Percentiles rank a stretch among this genome's conserved stretches.
phyloP scores from a whole-genome alignment of 495 filamentous ascomycete species.

The Neurospora tetraspora region DNA sequence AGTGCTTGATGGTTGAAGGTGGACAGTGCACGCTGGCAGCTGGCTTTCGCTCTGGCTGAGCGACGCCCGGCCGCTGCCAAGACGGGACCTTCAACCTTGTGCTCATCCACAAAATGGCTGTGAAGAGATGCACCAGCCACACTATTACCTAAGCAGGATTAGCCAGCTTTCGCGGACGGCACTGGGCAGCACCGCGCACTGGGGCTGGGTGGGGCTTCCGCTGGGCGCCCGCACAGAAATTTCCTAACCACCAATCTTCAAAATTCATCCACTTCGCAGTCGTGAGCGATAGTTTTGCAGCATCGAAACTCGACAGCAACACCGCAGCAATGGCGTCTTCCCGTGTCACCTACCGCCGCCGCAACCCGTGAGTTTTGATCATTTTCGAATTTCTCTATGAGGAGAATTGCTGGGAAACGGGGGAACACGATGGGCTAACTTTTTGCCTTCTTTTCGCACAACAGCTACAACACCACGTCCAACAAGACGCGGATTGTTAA shows the following conservation, averaged over 20 bases:
- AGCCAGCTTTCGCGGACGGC: slow-evolving; percentile 1
- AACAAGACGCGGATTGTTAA: slow-evolving; percentile 95
- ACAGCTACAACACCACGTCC: slow-evolving; percentile 88
- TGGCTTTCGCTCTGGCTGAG: neutral
- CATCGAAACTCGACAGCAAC: slow-evolving; percentile 43
- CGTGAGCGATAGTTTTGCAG: slow-evolving; percentile 31
- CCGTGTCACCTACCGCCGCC: slow-evolving; percentile 62
- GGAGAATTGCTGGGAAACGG: slow-evolving; percentile 2
- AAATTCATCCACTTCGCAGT: slow-evolving; percentile 38
- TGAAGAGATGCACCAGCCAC: slow-evolving; percentile 4
- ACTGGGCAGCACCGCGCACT: slow-evolving; percentile 1
- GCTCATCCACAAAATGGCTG: neutral
- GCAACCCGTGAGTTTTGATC: slow-evolving; percentile 68
- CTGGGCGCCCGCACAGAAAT: slow-evolving; percentile 32
- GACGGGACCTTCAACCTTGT: neutral
- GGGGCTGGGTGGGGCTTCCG: slow-evolving; percentile 17
- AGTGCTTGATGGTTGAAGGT: neutral
- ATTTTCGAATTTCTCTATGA: neutral
- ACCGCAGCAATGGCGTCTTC: slow-evolving; percentile 51
- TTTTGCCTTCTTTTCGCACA: slow-evolving; percentile 1
- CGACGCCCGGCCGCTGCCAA: neutral
- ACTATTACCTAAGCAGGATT: slow-evolving; percentile 6
- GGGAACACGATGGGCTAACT: slow-evolving; percentile 14
- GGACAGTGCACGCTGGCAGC: neutral
- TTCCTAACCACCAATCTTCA: slow-evolving; percentile 21